Conservation (phyloP, 345 rosid species). For the Dipteronia sinensis region DNA sequence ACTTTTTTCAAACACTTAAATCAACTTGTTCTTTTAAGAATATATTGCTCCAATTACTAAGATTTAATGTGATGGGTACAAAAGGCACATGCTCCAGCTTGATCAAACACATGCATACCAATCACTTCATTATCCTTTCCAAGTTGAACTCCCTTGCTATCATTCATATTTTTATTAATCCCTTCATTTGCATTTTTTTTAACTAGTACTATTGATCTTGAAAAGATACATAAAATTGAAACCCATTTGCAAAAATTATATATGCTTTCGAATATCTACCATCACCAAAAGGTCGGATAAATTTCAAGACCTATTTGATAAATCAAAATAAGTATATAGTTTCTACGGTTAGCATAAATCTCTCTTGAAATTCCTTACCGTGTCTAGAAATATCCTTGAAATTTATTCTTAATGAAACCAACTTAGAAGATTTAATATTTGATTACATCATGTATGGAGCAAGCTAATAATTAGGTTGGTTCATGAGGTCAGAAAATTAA, state of each 20-base stretch:
- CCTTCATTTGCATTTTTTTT: too few relatives aligned
- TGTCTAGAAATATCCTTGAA: too few relatives aligned
- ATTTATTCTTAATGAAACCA: neutral
- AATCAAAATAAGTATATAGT: too few relatives aligned
- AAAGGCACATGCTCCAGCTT: neutral
- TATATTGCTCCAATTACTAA: neutral
- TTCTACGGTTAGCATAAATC: too few relatives aligned
- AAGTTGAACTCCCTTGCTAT: neutral
- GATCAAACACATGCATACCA: neutral
- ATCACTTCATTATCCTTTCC: neutral
- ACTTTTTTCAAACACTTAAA: neutral
- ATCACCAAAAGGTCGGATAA: neutral
- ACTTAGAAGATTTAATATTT: neutral
- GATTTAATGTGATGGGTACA: neutral
- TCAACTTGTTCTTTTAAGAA: neutral
- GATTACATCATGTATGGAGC: neutral
- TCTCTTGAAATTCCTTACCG: too few relatives aligned
- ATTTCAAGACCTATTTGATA: neutral
- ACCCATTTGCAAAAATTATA: neutral
- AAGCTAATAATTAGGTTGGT: neutral
- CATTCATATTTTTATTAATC: neutral
- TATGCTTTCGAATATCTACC: neutral
- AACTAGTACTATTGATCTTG: neutral
- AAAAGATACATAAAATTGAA: neutral
- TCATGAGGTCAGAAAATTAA: neutral